Base-by-base conservation (phyloP, 257 asterid genomes). In the Perilla frutescens region DNA sequence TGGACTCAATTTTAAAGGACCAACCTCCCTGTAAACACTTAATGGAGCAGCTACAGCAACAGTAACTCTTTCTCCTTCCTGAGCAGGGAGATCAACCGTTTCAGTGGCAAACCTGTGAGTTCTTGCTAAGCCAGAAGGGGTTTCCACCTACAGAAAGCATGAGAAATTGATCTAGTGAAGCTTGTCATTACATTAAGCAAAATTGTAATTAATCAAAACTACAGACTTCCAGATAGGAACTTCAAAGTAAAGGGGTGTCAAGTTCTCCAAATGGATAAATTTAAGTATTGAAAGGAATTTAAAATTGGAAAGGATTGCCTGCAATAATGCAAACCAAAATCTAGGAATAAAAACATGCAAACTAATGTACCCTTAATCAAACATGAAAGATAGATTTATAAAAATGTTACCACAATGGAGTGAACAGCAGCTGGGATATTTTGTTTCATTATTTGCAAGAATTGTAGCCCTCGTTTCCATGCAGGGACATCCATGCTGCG, bases 401-500 rank as follows among this genome's bases (percentile, higher is more conserved):
- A 57, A 26, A 67, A 58, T 64, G 70, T 60, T 90, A 94, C 97
- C 96, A 94, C 96, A 74, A 91, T 72, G 66, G 98, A 94, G 82
- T 94, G 97, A 65, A 90, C 87, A 4, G 96, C 96, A 69, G 96
- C 91, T 78, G 98, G 97, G 82, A 88, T 74, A 55, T 79, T 86
- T 85, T 80, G 96, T 87, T 89, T 93, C 86, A 82, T 15, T 67
- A 93, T 88, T 71, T 83, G 90, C 81, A 91, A 77, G 85, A 79
- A 86, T 62, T 81, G 87, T 61, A 94, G 91, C 78, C 84, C 87
- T 36, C 97, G 84, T 83, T 82, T 88, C 98, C 98, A 91, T 70
- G 98, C 93, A 82, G 98, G 97, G 80, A 91, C 83, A 72, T 90
- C 96, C 97, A 90, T 87, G 97, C 98, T 91, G 97, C 97, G 96